These are phyloP conservation scores for Collybia nuda DNA, from an alignment of 768 basidiomycete genomes.

Conservation along the genomic window DNA sequence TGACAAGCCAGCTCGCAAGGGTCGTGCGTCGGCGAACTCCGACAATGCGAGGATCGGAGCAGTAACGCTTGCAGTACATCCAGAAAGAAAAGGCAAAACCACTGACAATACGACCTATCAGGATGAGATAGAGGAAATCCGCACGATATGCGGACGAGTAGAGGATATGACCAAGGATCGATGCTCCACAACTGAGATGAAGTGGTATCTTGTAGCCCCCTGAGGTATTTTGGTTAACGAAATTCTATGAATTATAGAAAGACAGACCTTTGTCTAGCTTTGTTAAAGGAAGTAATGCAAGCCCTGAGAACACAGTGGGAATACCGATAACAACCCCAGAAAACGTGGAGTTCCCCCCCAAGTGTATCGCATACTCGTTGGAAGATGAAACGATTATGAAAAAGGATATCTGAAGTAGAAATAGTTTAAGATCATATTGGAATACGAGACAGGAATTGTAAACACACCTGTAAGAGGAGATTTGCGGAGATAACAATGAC, in stretches of 20 bases:
- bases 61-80: conserved; percentile 72
- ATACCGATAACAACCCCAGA: conserved; percentile 70
- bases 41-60: conserved; percentile 68
- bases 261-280: conserved; percentile 53
- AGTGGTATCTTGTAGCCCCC: conserved; percentile 57
- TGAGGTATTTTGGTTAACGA: conserved; percentile 17
- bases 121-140: conserved; percentile 65
- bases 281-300: conserved; percentile 56
- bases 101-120: conserved; percentile 65
- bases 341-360: conserved; percentile 71
- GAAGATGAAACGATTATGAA: conserved; percentile 72
- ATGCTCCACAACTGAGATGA: conserved; percentile 50
- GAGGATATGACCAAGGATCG: conserved; percentile 55
- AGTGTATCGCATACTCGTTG: conserved; percentile 56
- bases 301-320: conserved; percentile 59
- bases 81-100: conserved; percentile 62
- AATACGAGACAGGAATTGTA: not conserved
- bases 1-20: conserved; percentile 60
- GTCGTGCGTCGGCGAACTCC: conserved; percentile 63
- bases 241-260: not conserved
- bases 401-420: conserved; percentile 50
- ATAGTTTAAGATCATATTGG: not conserved
- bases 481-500: conserved; percentile 44
- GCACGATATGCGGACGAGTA: conserved; percentile 62
- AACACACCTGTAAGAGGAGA: conserved; percentile 20